phyloP scores from a whole-genome alignment of 2,329 filamentous ascomycete species.

The Periconia digitata region DNA sequence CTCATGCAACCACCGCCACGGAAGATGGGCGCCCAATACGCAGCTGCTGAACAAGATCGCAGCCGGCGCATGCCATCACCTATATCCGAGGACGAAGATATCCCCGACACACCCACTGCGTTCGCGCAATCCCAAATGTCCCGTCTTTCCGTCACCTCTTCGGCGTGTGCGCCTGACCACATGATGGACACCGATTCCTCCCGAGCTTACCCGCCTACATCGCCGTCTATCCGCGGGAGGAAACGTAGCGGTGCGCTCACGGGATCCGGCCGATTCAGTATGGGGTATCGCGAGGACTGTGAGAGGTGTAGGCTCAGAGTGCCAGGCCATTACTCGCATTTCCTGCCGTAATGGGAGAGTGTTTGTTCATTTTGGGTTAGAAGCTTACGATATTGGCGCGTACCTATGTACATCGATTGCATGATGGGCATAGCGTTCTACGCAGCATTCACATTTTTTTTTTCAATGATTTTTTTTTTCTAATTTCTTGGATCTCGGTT shows the following conservation, averaged over 20 bases:
- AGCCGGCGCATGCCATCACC: conserved; percentile 43
- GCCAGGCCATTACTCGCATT: conserved; percentile 55
- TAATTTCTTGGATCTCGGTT: no score
- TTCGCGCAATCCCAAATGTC: conserved; percentile 42
- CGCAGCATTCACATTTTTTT: no score
- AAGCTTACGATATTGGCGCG: background rate
- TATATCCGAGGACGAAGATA: conserved; percentile 43
- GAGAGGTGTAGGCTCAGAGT: conserved; percentile 51
- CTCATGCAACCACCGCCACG: conserved; percentile 21
- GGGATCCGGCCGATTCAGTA: conserved; percentile 45
- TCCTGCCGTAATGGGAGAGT: conserved; percentile 30
- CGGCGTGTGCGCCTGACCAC: no score
- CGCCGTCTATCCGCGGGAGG: conserved; percentile 30
- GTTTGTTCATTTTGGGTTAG: background rate
- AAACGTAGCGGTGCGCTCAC: conserved; percentile 44
- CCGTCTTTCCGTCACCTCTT: conserved; percentile 40
- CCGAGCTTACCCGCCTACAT: conserved; percentile 19
- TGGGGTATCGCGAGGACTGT: conserved; percentile 54
- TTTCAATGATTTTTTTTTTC: no score
- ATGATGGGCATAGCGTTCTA: background rate
- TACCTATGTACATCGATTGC: background rate
- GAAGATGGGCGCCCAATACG: conserved; percentile 18
- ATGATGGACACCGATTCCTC: conserved; percentile 34
- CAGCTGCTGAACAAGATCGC: conserved; percentile 18
- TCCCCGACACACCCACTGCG: conserved; percentile 39